Conservation (phyloP, 805 yeast species). For the Candida saitoana region DNA sequence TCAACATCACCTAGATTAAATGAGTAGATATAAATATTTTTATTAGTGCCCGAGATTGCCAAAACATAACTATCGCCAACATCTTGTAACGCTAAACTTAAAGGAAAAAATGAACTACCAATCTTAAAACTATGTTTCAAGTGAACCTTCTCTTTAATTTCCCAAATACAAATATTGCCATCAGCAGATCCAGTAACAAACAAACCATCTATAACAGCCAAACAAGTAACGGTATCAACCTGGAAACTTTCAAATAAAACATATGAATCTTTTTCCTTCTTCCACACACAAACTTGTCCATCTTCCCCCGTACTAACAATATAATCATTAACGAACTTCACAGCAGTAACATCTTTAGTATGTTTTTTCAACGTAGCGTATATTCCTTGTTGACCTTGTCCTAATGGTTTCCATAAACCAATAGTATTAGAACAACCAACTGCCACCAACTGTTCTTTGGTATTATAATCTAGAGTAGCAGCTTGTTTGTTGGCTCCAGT, state of each 20-base stretch:
- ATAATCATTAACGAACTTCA: conserved; percentile 40
- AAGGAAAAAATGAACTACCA: conserved; percentile 43
- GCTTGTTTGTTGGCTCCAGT: conserved; percentile 71
- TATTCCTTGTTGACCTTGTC: conserved; percentile 42
- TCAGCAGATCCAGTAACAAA: conserved; percentile 62
- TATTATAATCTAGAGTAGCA: conserved; percentile 52
- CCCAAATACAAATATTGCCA: conserved; percentile 58
- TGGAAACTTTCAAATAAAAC: conserved; percentile 35
- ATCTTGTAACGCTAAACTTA: conserved; percentile 29
- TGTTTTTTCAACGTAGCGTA: conserved; percentile 58
- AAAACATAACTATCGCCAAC: conserved; percentile 38
- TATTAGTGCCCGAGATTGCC: conserved; percentile 72
- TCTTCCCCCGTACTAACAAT: conserved; percentile 71
- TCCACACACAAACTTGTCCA: conserved; percentile 59
- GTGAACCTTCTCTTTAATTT: conserved; percentile 19
- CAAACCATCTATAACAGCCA: conserved; percentile 41
- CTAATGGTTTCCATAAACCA: conserved; percentile 67
- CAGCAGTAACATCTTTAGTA: conserved; percentile 59
- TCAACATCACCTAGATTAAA: conserved; percentile 21
- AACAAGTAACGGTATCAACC: conserved; percentile 49
- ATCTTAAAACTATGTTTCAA: conserved; percentile 30
- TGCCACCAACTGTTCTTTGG: conserved; percentile 44
- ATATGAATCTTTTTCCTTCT: conserved; percentile 21
- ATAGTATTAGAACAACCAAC: conserved; percentile 66
- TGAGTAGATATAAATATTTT: conserved; percentile 51